Percentiles rank a stretch among this genome's conserved stretches.
phyloP scores from a whole-genome alignment of 805 yeast species.

The Myxozyma lipomycoides region DNA sequence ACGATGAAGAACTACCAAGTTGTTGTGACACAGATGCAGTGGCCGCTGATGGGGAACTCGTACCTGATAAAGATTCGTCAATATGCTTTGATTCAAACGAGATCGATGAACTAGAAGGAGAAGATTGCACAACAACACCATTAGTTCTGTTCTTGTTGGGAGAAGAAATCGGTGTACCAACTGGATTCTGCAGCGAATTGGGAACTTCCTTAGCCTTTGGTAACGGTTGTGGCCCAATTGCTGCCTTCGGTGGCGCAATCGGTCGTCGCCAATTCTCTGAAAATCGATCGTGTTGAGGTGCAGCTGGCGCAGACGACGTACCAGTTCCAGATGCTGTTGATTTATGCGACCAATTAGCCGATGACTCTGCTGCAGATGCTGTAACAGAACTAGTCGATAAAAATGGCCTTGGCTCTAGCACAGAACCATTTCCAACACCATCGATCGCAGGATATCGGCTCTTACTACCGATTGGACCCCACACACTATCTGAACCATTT shows the following conservation, averaged over 20 bases:
- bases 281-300: conserved; percentile 15
- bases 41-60: conserved; percentile 4
- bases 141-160: conserved; percentile 8
- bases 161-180: conserved; percentile 14
- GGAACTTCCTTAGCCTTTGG: background rate
- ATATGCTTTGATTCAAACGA: background rate
- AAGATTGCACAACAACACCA: conserved; percentile 4
- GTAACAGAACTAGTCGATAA: background rate
- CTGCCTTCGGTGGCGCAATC: conserved; percentile 3
- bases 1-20: background rate
- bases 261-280: conserved; percentile 26
- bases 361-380: background rate
- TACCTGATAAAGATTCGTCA: conserved; percentile 2
- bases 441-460: conserved; percentile 21
- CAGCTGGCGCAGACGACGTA: background rate
- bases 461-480: conserved; percentile 27
- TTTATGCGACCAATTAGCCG: background rate
- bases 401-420: conserved; percentile 11
- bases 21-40: background rate
- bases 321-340: background rate
- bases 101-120: conserved; percentile 7
- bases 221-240: background rate
- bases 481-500: conserved; percentile 18
- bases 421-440: conserved; percentile 15
- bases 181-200: conserved; percentile 1